Percentiles rank a stretch among this genome's conserved stretches.
Conservation (phyloP, 2,329 filamentous ascomycete species). For the Xylaria hypoxylon region DNA sequence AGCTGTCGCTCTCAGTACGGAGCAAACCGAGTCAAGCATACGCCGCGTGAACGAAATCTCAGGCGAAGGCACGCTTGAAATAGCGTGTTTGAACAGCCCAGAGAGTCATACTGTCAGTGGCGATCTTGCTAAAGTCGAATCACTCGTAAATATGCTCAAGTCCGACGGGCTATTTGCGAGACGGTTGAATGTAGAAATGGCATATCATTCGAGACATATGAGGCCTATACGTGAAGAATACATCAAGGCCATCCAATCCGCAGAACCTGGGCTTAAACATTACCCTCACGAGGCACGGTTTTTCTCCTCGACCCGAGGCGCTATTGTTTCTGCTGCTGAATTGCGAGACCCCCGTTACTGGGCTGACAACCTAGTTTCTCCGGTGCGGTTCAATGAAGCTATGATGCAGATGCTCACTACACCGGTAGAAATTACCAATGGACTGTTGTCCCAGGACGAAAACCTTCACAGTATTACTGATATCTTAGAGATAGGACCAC, state of each 20-base stretch:
- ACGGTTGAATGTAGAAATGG: slow-evolving; percentile 41
- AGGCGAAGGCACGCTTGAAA: slow-evolving; percentile 34
- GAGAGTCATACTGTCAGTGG: slow-evolving; percentile 45
- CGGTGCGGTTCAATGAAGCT: slow-evolving; percentile 38
- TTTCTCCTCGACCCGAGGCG: slow-evolving; percentile 36
- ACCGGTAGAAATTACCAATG: not conserved
- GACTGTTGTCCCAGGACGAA: not conserved
- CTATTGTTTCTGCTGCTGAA: slow-evolving; percentile 19
- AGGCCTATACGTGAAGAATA: slow-evolving; percentile 46
- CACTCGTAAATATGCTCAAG: slow-evolving; percentile 31
- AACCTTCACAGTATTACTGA: slow-evolving; percentile 27
- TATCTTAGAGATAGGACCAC: slow-evolving; percentile 43
- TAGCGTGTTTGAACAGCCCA: slow-evolving; percentile 43
- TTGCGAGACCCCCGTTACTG: slow-evolving; percentile 50
- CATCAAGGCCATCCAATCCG: slow-evolving; percentile 24
- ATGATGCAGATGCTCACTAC: slow-evolving; percentile 27
- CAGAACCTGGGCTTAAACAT: slow-evolving; percentile 26
- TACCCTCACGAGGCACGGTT: slow-evolving; percentile 29
- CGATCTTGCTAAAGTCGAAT: slow-evolving; percentile 36
- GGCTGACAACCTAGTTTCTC: slow-evolving; percentile 43
- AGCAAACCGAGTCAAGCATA: slow-evolving; percentile 31
- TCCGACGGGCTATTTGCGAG: slow-evolving; percentile 40
- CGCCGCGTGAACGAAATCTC: slow-evolving; percentile 26
- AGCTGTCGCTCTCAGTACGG: slow-evolving; percentile 31
- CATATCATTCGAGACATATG: slow-evolving; percentile 52